Conservation (phyloP, 1,284 basidiomycete species). For the Ceratorhiza oryzae-sativae region DNA sequence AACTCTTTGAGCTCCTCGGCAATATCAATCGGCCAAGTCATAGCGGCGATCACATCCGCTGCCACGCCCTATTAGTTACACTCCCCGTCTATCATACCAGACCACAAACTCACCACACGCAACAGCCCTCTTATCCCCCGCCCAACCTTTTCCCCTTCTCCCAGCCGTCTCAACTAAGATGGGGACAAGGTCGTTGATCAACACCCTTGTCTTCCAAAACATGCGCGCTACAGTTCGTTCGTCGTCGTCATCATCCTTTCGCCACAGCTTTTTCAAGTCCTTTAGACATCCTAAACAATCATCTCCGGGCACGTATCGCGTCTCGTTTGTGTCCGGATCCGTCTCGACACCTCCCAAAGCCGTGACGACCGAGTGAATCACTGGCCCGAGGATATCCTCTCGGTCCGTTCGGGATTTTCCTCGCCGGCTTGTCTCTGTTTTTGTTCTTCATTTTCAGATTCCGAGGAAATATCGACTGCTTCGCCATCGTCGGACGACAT, state of each 20-base stretch:
- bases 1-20: constrained; percentile 90
- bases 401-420: constrained; percentile 20
- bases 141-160: constrained; percentile 75
- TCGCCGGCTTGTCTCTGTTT: background rate
- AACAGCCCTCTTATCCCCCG: constrained; percentile 84
- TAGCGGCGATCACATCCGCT: constrained; percentile 87
- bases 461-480: constrained; percentile 21
- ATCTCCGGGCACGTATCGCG: constrained; percentile 81
- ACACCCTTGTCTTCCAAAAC: constrained; percentile 81
- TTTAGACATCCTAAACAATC: constrained; percentile 84
- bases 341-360: constrained; percentile 72
- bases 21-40: constrained; percentile 97
- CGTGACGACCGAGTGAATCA: constrained; percentile 73
- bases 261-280: constrained; percentile 93
- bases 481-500: constrained; percentile 31
- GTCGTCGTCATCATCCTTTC: constrained; percentile 93
- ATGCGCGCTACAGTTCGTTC: constrained; percentile 92
- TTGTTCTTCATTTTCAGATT: background rate
- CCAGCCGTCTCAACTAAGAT: constrained; percentile 82
- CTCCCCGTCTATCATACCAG: background rate
- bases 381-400: constrained; percentile 61
- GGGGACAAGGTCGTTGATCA: constrained; percentile 84
- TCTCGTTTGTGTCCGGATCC: constrained; percentile 49
- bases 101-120: constrained; percentile 63
- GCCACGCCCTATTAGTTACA: background rate